phyloP scores from a whole-genome alignment of 441 rosid genomes.

The Eutrema salsugineum region DNA sequence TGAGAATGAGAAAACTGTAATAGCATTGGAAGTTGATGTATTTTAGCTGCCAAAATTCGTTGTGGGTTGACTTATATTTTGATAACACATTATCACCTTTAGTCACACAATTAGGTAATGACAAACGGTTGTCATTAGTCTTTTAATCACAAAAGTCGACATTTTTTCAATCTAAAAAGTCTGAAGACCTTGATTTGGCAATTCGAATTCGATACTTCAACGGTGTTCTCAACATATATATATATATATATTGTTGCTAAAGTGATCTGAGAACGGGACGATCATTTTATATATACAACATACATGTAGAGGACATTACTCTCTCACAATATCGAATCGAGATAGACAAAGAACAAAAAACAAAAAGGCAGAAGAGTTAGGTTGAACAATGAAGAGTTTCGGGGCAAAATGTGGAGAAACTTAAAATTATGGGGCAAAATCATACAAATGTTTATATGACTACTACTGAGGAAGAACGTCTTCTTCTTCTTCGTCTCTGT shows the following conservation, averaged over 20 bases:
- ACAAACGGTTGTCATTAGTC: neutral
- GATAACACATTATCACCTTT: neutral
- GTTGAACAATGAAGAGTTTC: constrained; percentile 17
- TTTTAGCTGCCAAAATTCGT: constrained; percentile 2
- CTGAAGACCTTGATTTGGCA: neutral
- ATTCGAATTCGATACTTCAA: neutral
- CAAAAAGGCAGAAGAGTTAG: neutral
- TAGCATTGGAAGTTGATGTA: neutral
- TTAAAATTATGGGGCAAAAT: constrained; percentile 16
- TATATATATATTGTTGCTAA: neutral
- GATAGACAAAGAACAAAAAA: neutral
- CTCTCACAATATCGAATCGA: constrained; percentile 10
- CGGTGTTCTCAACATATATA: neutral
- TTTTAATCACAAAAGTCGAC: neutral
- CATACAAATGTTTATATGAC: neutral
- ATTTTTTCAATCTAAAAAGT: neutral
- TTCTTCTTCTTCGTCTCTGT: constrained; percentile 31
- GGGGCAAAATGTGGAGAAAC: constrained; percentile 11
- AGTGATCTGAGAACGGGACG: neutral
- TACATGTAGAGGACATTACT: constrained; percentile 13
- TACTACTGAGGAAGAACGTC: constrained; percentile 5
- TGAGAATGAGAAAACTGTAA: neutral
- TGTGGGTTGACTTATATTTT: constrained; percentile 7
- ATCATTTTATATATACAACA: constrained; percentile 23
- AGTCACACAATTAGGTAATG: constrained; percentile 18